A percentile compares a stretch with the other conserved stretches of the same genome.
Evolutionary conservation across 2,329 filamentous ascomycete genomes (phyloP).

Genomic region (Zalaria obscura): DNA sequence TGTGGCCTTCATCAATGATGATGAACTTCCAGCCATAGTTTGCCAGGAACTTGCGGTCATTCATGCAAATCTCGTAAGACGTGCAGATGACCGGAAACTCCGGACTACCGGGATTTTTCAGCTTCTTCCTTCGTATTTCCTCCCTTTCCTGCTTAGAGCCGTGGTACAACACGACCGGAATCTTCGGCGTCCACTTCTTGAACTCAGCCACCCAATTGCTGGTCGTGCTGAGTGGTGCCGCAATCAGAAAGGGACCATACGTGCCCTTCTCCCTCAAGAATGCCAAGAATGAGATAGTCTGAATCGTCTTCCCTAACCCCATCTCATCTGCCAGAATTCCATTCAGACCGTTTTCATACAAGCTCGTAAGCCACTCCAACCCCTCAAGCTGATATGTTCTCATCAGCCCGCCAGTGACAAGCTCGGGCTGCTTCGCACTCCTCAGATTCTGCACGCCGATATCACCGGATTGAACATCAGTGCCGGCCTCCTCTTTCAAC

Average conservation of each 20-base stretch:
- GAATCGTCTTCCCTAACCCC: constrained; percentile 85
- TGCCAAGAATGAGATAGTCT: constrained; percentile 78
- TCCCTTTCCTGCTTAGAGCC: constrained; percentile 68
- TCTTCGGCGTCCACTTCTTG: constrained; percentile 72
- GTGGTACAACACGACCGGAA: constrained; percentile 84
- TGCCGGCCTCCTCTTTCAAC: constrained; percentile 42
- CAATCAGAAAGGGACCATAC: constrained; percentile 81
- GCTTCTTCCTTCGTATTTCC: constrained; percentile 54
- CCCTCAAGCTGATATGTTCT: constrained; percentile 88
- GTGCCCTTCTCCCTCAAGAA: constrained; percentile 75
- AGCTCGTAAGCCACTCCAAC: constrained; percentile 73
- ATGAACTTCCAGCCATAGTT: constrained; percentile 95
- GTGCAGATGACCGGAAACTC: constrained; percentile 88
- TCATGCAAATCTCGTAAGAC: constrained; percentile 90
- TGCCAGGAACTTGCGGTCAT: constrained; percentile 67
- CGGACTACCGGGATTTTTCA: constrained; percentile 54
- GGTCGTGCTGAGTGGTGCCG: constrained; percentile 79
- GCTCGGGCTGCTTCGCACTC: constrained; percentile 73
- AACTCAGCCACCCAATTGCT: constrained; percentile 97
- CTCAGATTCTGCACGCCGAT: constrained; percentile 54
- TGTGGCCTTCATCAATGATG: constrained; percentile 93
- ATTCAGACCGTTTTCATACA: constrained; percentile 82
- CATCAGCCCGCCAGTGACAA: constrained; percentile 81
- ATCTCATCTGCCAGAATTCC: constrained; percentile 91
- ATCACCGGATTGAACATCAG: constrained; percentile 43